A percentile compares a stretch with the other conserved stretches of the same genome.
Conservation (phyloP, 148 eudicot genomes). For the Gaultheria prostrata region DNA sequence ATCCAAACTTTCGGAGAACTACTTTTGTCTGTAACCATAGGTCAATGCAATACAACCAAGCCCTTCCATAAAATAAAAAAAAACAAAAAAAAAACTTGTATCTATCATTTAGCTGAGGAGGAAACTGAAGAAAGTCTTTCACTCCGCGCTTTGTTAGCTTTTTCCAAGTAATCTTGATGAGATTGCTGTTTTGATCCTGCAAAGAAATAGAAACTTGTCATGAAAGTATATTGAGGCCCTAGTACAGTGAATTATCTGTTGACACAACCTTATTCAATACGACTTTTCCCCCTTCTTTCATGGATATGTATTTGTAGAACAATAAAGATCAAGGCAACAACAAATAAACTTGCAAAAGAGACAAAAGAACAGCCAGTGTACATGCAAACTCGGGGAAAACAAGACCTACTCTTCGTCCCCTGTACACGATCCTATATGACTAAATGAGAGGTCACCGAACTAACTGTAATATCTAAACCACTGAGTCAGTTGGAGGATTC, state of each 20-base stretch:
- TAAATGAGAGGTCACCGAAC: background rate
- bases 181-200: conserved; percentile 66
- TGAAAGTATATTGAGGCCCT: background rate
- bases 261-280: background rate
- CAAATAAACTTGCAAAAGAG: background rate
- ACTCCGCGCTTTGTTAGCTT: conserved; percentile 66
- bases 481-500: too few species aligned
- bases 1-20: background rate
- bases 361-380: background rate
- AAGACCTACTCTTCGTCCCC: background rate
- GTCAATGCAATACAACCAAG: background rate
- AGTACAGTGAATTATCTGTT: background rate
- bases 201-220: conserved; percentile 18
- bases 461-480: background rate
- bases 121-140: conserved; percentile 54
- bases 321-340: background rate
- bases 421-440: background rate
- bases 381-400: background rate
- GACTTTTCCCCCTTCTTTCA: background rate
- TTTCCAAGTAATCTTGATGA: conserved; percentile 78
- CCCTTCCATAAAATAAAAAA: background rate
- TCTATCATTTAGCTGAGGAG: conserved; percentile 23
- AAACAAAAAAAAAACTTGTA: conserved; percentile 2
- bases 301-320: background rate
- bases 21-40: background rate